Conservation (phyloP, 768 basidiomycete species). For the Russula virescens region DNA sequence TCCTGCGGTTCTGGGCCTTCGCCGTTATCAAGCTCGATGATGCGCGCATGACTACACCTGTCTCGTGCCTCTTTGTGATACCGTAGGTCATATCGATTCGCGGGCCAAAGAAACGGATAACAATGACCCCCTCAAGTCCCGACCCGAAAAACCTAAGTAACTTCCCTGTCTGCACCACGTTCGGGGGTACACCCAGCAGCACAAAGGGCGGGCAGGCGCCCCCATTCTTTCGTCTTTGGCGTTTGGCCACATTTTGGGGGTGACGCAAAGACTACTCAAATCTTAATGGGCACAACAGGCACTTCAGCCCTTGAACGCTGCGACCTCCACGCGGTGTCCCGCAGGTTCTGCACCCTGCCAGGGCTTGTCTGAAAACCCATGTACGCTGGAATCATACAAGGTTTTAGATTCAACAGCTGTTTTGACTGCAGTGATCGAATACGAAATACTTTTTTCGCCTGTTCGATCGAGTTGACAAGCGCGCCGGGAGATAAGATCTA, state of each 20-base stretch:
- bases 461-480: not conserved
- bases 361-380: not conserved
- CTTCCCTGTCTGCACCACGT: constrained; percentile 4
- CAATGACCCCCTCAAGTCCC: not conserved
- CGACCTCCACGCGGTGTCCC: not conserved
- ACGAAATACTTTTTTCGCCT: not conserved
- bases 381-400: not conserved
- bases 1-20: not conserved
- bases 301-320: not conserved
- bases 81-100: not conserved
- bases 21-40: not conserved
- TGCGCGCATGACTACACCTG: not conserved
- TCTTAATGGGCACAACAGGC: not conserved
- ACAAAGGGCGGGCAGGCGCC: not conserved
- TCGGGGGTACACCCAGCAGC: constrained; percentile 1
- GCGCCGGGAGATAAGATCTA: not conserved
- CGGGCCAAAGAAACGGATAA: not conserved
- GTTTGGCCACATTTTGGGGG: not conserved
- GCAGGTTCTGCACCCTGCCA: not conserved
- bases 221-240: not conserved
- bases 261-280: not conserved
- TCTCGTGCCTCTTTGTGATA: not conserved
- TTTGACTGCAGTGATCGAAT: not conserved
- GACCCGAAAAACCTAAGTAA: not conserved
- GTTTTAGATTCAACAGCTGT: not conserved